Conservation (phyloP, 208 protist species). For the Angomonas ambiguus region DNA sequence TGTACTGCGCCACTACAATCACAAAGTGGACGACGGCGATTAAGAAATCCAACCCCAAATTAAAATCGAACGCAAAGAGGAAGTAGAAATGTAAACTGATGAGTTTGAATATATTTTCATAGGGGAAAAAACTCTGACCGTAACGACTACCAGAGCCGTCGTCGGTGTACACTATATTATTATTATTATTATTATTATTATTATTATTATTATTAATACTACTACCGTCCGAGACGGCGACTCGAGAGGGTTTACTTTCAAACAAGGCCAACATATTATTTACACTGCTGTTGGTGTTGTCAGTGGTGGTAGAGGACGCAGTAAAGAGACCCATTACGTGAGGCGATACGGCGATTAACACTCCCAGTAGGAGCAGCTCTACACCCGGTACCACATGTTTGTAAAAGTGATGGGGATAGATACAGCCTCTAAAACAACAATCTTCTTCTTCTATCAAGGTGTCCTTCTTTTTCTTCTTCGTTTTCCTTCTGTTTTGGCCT, state of each 20-base stretch:
- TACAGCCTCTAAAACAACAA: not conserved
- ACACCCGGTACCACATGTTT: constrained; percentile 28
- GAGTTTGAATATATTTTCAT: constrained; percentile 57
- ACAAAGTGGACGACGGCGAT: constrained; percentile 63
- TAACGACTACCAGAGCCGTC: constrained; percentile 10
- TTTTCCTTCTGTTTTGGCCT: not conserved
- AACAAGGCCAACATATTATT: not conserved
- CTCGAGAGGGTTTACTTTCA: not conserved
- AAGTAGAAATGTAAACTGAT: constrained; percentile 68
- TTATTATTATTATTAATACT: not conserved
- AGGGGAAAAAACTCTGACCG: constrained; percentile 34
- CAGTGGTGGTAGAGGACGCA: not conserved
- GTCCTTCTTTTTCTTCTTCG: not conserved
- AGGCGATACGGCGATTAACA: constrained; percentile 64
- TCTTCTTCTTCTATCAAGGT: not conserved
- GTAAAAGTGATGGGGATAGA: constrained; percentile 6
- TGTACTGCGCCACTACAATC: constrained; percentile 45
- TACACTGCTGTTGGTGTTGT: not conserved
- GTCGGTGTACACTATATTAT: constrained; percentile 12
- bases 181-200: not conserved
- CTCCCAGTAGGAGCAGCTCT: constrained; percentile 61
- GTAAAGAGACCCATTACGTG: constrained; percentile 52
- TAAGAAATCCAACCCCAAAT: constrained; percentile 31
- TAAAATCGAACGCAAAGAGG: constrained; percentile 40
- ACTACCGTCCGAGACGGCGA: not conserved